phyloP scores from a whole-genome alignment of 169 alveolate species.

The Blepharisma undulans region DNA sequence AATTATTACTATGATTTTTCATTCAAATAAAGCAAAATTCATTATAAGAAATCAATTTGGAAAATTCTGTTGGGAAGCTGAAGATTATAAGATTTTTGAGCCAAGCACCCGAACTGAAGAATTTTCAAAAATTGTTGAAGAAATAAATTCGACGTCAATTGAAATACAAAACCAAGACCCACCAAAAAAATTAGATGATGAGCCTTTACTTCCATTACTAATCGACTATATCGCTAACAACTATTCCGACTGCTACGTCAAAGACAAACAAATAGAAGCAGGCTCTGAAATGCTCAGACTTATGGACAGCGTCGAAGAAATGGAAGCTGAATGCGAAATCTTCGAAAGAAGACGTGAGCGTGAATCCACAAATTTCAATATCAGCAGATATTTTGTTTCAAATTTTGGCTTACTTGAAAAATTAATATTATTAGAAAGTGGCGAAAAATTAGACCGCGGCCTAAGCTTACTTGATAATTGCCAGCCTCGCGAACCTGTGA shows the following conservation, averaged over 20 bases:
- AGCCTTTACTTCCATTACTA: conserved; percentile 22
- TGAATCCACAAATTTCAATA: not conserved
- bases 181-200: not conserved
- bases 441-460: conserved; percentile 19
- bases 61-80: conserved; percentile 17
- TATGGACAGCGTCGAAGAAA: conserved; percentile 11
- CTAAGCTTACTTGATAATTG: not conserved
- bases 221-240: not conserved
- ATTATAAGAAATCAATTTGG: conserved; percentile 30
- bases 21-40: not conserved
- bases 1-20: not conserved
- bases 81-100: conserved; percentile 23
- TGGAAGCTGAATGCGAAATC: not conserved
- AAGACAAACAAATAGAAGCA: not conserved
- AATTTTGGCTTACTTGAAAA: not conserved
- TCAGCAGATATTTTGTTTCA: conserved; percentile 4
- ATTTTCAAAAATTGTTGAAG: not conserved
- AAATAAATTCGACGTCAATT: not conserved
- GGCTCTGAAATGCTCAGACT: not conserved
- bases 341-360: not conserved
- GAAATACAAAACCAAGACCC: conserved; percentile 1
- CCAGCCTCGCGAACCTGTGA: conserved; percentile 17
- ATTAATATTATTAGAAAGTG: not conserved
- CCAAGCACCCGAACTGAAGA: not conserved
- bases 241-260: conserved; percentile 7